phyloP scores from a whole-genome alignment of 2,329 filamentous ascomycete species.

The Arthrobotrys sphaeroides region DNA sequence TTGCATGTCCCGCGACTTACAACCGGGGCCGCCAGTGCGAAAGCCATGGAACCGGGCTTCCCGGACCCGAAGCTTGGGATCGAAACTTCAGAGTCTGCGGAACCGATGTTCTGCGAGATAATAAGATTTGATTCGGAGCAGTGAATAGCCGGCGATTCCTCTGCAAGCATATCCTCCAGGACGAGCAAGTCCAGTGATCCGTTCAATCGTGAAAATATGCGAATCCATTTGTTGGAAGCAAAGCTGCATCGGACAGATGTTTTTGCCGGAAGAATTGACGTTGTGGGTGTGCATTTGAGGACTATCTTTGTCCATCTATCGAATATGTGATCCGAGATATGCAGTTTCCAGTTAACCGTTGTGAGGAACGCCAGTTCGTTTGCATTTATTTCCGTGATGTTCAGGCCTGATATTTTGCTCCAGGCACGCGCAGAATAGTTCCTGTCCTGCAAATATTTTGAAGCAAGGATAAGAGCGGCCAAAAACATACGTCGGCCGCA shows the following conservation, averaged over 20 bases:
- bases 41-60: constrained; percentile 44
- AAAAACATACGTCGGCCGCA: constrained; percentile 98
- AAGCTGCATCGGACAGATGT: neutral
- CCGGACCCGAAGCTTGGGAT: neutral
- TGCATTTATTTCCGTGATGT: constrained; percentile 91
- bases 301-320: constrained; percentile 95
- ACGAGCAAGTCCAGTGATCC: constrained; percentile 21
- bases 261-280: constrained; percentile 40
- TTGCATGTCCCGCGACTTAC: constrained; percentile 26
- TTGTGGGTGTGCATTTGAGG: constrained; percentile 76
- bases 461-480: constrained; percentile 90
- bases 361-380: constrained; percentile 93
- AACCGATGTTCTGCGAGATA: neutral
- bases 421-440: constrained; percentile 97
- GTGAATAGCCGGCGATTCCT: neutral
- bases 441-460: constrained; percentile 96
- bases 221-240: constrained; percentile 35
- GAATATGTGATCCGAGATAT: constrained; percentile 88
- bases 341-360: constrained; percentile 92
- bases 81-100: neutral
- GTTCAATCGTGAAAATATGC: constrained; percentile 28
- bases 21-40: constrained; percentile 24
- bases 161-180: constrained; percentile 30
- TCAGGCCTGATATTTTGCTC: constrained; percentile 99
- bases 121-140: constrained; percentile 9